A percentile compares a stretch with the other conserved stretches of the same genome.
These are phyloP conservation scores for Pseudonitzschia multiseries DNA, from an alignment of 108 stramenopile genomes.

Conservation along the genomic window DNA sequence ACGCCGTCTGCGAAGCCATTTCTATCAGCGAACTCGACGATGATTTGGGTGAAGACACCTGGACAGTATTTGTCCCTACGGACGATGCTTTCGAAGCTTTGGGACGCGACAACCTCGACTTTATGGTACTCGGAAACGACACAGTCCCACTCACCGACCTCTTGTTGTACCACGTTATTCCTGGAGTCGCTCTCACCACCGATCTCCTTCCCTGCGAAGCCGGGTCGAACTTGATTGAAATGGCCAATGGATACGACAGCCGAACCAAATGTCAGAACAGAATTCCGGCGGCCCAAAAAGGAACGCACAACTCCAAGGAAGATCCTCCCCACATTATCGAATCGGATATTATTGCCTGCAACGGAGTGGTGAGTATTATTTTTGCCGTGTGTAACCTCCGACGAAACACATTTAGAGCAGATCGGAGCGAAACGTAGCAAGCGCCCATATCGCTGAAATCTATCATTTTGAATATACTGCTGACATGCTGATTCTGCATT, in stretches of 20 bases:
- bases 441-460: too few relatives aligned
- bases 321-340: background rate
- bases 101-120: slow-evolving; percentile 5
- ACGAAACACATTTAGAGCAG: background rate
- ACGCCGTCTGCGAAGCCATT: slow-evolving; percentile 8
- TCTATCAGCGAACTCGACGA: slow-evolving; percentile 15
- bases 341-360: slow-evolving; percentile 7
- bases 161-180: slow-evolving; percentile 2
- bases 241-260: slow-evolving; percentile 34
- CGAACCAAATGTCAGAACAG: slow-evolving; percentile 9
- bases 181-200: background rate
- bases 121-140: background rate
- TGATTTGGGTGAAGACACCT: slow-evolving; percentile 6
- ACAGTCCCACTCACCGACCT: background rate
- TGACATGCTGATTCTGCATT: background rate
- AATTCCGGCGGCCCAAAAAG: background rate
- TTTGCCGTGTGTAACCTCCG: background rate
- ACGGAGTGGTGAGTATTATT: slow-evolving; percentile 12
- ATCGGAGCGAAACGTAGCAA: background rate
- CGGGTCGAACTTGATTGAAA: slow-evolving; percentile 11
- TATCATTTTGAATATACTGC: background rate
- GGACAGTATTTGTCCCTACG: slow-evolving; percentile 45
- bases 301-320: background rate
- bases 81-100: slow-evolving; percentile 48
- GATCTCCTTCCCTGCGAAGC: slow-evolving; percentile 17